phyloP scores from a whole-genome alignment of 305 asterid genomes.

The Fraxinus baroniana region DNA sequence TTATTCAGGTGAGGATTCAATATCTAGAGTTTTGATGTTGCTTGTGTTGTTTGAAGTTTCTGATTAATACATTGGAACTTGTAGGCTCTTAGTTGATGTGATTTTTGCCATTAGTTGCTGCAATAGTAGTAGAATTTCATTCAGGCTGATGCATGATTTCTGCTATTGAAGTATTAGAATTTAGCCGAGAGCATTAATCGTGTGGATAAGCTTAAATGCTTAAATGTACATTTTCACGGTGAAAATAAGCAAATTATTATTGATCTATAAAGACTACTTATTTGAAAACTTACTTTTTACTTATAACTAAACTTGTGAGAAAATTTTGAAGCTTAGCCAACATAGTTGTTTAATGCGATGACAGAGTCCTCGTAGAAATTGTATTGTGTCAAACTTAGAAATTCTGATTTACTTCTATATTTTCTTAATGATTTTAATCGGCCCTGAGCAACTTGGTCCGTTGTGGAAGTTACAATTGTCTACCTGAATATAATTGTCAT shows the following conservation, averaged over 20 bases:
- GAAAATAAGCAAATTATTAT: background rate
- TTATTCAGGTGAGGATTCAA: conserved; percentile 59
- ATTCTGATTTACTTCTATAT: background rate
- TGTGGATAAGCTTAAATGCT: background rate
- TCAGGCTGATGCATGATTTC: background rate
- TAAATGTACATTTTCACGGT: background rate
- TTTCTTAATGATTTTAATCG: background rate
- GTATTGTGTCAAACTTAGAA: background rate
- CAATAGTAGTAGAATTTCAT: background rate
- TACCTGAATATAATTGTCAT: background rate
- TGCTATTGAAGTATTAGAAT: background rate
- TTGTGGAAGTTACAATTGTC: background rate
- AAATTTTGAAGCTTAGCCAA: background rate
- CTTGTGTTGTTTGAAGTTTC: background rate
- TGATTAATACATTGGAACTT: background rate
- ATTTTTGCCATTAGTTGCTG: background rate
- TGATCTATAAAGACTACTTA: background rate
- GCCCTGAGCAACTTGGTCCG: background rate
- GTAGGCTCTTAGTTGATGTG: background rate
- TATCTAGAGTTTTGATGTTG: background rate
- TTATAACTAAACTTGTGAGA: background rate
- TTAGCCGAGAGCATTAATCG: background rate
- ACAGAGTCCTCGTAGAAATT: background rate
- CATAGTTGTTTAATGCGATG: background rate
- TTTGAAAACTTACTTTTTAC: background rate